Base-by-base conservation (phyloP, 257 asterid species). In the Rauvolfia tetraphylla region DNA sequence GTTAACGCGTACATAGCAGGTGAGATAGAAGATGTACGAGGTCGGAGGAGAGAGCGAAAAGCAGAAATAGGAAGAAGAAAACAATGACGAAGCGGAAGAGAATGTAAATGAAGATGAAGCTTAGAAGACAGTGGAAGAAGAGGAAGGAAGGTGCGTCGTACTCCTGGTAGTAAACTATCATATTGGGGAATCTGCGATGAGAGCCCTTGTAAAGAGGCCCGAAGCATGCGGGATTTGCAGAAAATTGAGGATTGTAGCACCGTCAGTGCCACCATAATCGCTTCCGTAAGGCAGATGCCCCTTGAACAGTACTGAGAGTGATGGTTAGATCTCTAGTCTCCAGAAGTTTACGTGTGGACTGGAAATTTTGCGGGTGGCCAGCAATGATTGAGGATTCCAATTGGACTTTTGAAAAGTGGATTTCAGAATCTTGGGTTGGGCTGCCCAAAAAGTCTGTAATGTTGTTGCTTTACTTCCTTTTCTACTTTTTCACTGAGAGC, bases 1-100 rank as follows among this genome's bases (percentile, higher is more conserved):
- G 85, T 20, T 44, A 74, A 75, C 77, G 84, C 74, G 78, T 83
- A 79, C 82, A 81, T 79, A 66, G 81, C 67, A 83, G 76, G 58
- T 80, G 77, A 22, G 23, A 66, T 38, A 78, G n/a, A 38, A 85
- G 75, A 72, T 76, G 46, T 1, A 81, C 71, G 75, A 83, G 81
- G 68, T 85, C 81, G 75, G 75, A 27, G 75, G 79, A 83, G 49
- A 80, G 85, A 23, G 73, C 1, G 57, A 57, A 84, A 42, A 84
- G 79, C 13, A 82, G 77, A n/a, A 76, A 39, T 15, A 84, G 88
- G 70, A 79, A 77, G 73, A 84, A 74, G 57, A 84, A 56, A 7
- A 80, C 5, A 0, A 85, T 61, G 59, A 62, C 78, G 33, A 85
- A 75, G 7, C 80, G 82, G 72, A 70, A 85, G 76, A 83, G 79